Evolutionary conservation across 208 protist genomes (phyloP), one percentile per base, ranked within the genome.

Genomic region (Trypanosoma congolense): DNA sequence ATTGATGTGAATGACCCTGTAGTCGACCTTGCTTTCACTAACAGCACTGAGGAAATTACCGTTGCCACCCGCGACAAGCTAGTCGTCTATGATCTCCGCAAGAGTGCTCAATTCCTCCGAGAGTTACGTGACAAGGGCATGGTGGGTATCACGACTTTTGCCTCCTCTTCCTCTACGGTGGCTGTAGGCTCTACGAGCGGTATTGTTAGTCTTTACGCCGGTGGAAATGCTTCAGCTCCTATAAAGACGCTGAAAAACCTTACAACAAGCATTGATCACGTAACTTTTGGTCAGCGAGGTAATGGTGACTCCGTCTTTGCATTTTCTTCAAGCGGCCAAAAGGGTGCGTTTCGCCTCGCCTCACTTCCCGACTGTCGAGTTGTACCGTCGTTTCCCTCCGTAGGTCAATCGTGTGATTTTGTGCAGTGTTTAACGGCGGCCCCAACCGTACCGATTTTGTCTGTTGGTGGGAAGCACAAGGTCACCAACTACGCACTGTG

Each of bases 401-500:
- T 92, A 10, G 52, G 69, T 12, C 62, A 70, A 43, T 73, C 75
- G 19, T 83, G 92, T 53, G 67, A 79, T 2, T 94, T 92, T 56
- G 67, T 85, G 22, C 87, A 92, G 33, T 77, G 70, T 42, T 14
- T 92, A 14, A 48, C 69, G 19, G 73, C 90, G 12, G 75, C 81
- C 1, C 81, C 72, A 19, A 84, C 76, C 16, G 48, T 89, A n/a
- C 81, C 83, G 10, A 69, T 94, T 18, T 57, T 94, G 1, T 94
- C 87, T 21, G 75, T 94, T 9, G 84, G 87, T n/a, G 87, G 92
- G 70, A 76, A 75, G 9, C 75, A 81, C 46, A 83, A 83, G 48
- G 83, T 94, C 29, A 87, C 79, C 0, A 91, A 92, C 67, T 94
- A 94, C 46, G 83, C 81, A 0, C 56, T 91, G 24, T 93, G 74